phyloP scores from a whole-genome alignment of 768 basidiomycete species.

The Chalciporus chontae region DNA sequence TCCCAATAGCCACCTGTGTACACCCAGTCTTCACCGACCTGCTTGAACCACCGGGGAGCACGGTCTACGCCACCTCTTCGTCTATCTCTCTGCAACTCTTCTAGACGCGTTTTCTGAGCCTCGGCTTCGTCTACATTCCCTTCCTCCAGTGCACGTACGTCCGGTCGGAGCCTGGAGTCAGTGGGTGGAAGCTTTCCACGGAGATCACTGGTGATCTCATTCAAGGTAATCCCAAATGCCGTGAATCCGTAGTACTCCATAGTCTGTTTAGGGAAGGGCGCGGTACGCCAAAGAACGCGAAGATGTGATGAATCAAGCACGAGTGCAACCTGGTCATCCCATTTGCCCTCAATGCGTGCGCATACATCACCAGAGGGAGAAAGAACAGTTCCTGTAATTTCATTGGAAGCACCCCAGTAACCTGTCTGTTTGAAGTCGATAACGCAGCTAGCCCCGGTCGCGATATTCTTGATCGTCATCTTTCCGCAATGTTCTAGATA shows the following conservation, averaged over 20 bases:
- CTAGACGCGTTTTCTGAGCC: conserved; percentile 63
- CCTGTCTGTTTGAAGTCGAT: conserved; percentile 86
- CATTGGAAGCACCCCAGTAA: conserved; percentile 78
- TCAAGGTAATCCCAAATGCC: conserved; percentile 71
- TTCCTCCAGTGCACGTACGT: conserved; percentile 79
- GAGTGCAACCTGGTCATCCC: conserved; percentile 81
- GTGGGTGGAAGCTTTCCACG: conserved; percentile 66
- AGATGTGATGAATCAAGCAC: conserved; percentile 65
- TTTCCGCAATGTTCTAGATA: conserved; percentile 85
- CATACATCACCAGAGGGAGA: conserved; percentile 50
- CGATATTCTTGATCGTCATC: conserved; percentile 67
- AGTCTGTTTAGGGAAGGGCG: conserved; percentile 68
- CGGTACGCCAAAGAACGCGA: conserved; percentile 73
- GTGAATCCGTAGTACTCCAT: conserved; percentile 83
- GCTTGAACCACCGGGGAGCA: conserved; percentile 73
- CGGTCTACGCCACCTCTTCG: conserved; percentile 57
- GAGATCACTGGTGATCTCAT: conserved; percentile 72
- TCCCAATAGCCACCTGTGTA: conserved; percentile 88
- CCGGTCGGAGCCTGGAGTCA: conserved; percentile 78
- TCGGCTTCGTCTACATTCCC: conserved; percentile 73
- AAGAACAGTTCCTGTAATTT: conserved; percentile 60
- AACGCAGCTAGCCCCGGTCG: conserved; percentile 53
- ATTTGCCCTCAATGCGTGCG: conserved; percentile 79
- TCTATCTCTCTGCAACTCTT: conserved; percentile 74
- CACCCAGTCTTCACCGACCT: conserved; percentile 65